These are phyloP conservation scores for Teunomyces pallodes DNA, from an alignment of 805 yeast species.

Conservation along the genomic window DNA sequence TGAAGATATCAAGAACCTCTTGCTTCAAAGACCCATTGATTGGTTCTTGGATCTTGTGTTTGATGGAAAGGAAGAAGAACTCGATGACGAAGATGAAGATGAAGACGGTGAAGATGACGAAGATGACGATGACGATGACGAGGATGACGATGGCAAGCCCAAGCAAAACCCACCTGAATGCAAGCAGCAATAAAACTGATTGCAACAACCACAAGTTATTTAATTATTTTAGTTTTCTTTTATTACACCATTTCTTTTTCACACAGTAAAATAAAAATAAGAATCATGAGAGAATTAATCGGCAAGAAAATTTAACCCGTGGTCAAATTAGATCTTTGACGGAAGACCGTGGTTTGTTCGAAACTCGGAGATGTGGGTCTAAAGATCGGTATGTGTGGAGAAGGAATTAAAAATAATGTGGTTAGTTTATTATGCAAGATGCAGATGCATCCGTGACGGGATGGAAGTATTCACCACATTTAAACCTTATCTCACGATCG, in stretches of 20 bases:
- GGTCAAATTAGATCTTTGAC: too few relatives aligned
- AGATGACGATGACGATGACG: slow-evolving; percentile 60
- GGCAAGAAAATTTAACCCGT: too few relatives aligned
- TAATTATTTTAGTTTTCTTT: neutral
- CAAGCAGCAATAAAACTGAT: slow-evolving; percentile 52
- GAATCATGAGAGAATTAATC: too few relatives aligned
- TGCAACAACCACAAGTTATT: neutral
- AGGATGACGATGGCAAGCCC: slow-evolving; percentile 58
- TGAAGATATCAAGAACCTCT: slow-evolving; percentile 92
- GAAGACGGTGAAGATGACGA: slow-evolving; percentile 63
- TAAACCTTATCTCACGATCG: neutral
- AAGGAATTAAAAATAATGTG: too few relatives aligned
- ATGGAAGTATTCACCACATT: neutral
- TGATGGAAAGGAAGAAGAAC: slow-evolving; percentile 63
- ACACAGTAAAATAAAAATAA: too few relatives aligned
- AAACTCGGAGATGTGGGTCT: too few relatives aligned
- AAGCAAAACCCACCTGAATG: slow-evolving; percentile 74
- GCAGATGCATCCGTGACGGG: too few relatives aligned
- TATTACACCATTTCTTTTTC: too few relatives aligned
- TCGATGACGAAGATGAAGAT: slow-evolving; percentile 60
- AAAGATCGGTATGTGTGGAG: too few relatives aligned
- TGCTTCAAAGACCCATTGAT: slow-evolving; percentile 94
- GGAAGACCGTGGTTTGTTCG: too few relatives aligned
- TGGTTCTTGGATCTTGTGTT: slow-evolving; percentile 97
- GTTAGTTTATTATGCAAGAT: too few relatives aligned